Base-by-base conservation (phyloP, 2,329 filamentous ascomycete genomes). In the Calonectria crousiana region DNA sequence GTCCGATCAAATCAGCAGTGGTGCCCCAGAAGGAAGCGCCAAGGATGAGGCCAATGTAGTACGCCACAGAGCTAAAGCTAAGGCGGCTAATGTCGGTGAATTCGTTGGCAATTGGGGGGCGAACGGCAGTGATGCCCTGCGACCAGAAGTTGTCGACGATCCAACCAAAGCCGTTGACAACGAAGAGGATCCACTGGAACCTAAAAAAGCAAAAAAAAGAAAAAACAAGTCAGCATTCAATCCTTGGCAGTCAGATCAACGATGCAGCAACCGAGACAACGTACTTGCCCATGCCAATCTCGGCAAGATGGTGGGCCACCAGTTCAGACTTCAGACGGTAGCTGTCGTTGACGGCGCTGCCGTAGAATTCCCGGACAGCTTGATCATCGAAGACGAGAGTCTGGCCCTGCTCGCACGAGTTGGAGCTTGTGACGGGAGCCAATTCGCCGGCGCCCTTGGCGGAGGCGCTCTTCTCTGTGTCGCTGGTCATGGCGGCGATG, bases 141-240 rank as follows among this genome's bases (percentile, higher is more conserved):
- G 79, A 82, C 82, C 83, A 85, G 72, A 85, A 84, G 73, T 87
- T 88, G 79, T 88, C 86, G 23, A 86, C 82, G 56, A 87, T 85
- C 85, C 85, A 88, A 28, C 87, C 86, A 52, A 87, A 86, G 34
- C 87, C 87, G n/a, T 83, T 86, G n/a, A 88, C 84, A 18, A 87
- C 79, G 74, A 88, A 88, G 2, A 88, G 82, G 10, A 80, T 80
- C 85, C 86, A 87, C 80, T 87, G 86, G 64, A 84, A 84, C 20
- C 81, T 83, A 30, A 26, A 16, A n/a, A 34, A 8, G 8, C 4
- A 53, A 67, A 18, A 23, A 4, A 41, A 28, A 38, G 10, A 23
- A 47, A 23, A 14, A 38, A 38, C 2, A 16, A 32, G 64, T 67
- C 64, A 67, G 64, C 20, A 20, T 38, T 6, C 18, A 10, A 34